Conservation (phyloP, 257 asterid genomes). For the Solanum piurae region DNA sequence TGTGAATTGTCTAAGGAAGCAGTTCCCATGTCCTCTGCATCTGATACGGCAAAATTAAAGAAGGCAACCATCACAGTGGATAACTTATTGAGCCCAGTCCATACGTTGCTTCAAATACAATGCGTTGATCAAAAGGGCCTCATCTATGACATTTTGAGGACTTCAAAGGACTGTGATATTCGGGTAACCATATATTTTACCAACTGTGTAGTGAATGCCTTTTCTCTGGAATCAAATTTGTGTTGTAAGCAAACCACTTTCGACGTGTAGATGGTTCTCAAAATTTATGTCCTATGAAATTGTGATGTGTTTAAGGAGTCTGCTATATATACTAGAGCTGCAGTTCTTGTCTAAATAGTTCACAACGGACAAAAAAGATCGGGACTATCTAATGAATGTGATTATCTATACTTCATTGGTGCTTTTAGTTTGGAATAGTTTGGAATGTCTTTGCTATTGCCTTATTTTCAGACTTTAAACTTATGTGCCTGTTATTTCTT, state of each 20-base stretch:
- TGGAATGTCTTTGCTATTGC: not conserved
- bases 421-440: not conserved
- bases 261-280: not conserved
- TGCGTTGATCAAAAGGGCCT: slow-evolving; percentile 43
- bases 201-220: not conserved
- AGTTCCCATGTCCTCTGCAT: slow-evolving; percentile 6
- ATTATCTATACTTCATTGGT: not conserved
- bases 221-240: not conserved
- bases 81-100: slow-evolving; percentile 35
- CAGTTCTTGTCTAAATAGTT: not conserved
- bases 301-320: not conserved
- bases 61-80: slow-evolving; percentile 27
- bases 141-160: slow-evolving; percentile 38
- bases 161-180: slow-evolving; percentile 38
- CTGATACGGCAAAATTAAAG: slow-evolving; percentile 11
- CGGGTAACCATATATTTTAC: slow-evolving; percentile 18
- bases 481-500: not conserved
- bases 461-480: not conserved
- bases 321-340: not conserved
- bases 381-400: not conserved
- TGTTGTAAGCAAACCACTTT: not conserved
- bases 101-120: slow-evolving; percentile 41
- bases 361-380: not conserved
- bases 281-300: not conserved
- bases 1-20: slow-evolving; percentile 23